Evolutionary conservation across 1,284 basidiomycete species (phyloP).

Genomic region (Boletus holoroseus): DNA sequence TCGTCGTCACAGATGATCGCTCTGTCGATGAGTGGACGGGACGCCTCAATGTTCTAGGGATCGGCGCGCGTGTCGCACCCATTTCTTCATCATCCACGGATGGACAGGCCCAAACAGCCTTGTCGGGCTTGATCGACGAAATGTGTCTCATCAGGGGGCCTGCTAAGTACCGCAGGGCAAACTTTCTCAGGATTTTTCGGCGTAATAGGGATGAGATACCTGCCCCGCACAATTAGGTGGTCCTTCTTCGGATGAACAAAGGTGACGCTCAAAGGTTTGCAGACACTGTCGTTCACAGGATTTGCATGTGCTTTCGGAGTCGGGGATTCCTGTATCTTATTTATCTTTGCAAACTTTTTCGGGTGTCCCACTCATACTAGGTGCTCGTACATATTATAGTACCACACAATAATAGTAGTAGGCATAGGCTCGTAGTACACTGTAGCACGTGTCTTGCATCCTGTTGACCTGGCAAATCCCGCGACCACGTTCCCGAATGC

Average conservation of each 20-base stretch:
- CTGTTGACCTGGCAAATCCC: neutral
- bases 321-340: neutral
- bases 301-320: neutral
- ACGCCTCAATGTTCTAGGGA: conserved; percentile 12
- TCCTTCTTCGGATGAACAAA: neutral
- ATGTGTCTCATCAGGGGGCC: conserved; percentile 25
- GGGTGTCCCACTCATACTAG: neutral
- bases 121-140: conserved; percentile 20
- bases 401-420: neutral
- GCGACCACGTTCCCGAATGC: neutral
- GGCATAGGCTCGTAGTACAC: too few species aligned
- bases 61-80: conserved; percentile 17
- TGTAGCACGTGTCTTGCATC: too few species aligned
- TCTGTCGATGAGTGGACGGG: conserved; percentile 13
- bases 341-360: conserved; percentile 2
- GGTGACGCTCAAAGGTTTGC: neutral
- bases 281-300: neutral
- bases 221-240: neutral
- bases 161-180: conserved; percentile 17
- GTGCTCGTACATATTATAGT: neutral
- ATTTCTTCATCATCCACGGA: conserved; percentile 4
- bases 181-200: conserved; percentile 18
- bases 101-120: neutral
- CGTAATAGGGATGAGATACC: conserved; percentile 14
- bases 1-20: conserved; percentile 21